Base-by-base conservation (phyloP, 148 eudicot genomes). In the Talinum fruticosum region DNA sequence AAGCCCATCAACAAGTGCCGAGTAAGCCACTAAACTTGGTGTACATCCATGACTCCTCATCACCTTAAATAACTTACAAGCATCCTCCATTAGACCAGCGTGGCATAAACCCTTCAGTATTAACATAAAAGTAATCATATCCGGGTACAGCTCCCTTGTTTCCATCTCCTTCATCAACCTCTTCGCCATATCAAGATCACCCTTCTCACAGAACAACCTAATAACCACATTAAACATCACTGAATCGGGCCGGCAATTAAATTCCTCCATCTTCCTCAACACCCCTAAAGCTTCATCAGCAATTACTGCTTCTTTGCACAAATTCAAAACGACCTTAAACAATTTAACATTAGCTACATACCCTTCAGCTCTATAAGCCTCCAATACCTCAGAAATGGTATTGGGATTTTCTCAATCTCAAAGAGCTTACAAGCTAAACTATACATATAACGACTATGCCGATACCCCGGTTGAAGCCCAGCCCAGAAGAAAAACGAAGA, bases 401-500 rank as follows among this genome's bases (percentile, higher is more conserved):
- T 18, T 21, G 0, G 90, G 90, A 51, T 88, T 86, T 71, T 29
- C 34, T 82, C 29, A 68, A 94, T 84, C 38, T 41, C 76, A 36
- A 94, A 84, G 66, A 90, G 71, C 76, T 87, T 79, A 79, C 91
- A 89, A 77, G 90, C 93, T 74, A 85, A 80, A 51, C 61, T 53
- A 37, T 94, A 94, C 88, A 88, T 86, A 54, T 82, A 87, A 5
- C 83, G 72, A 47, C 85, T 79, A 78, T 92, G 96, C 64, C 87
- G 83, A 75, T 92, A 89, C 54, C 73, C 81, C 3, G 90, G 78
- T 72, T 89, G 96, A 23, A 81, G 36, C 30, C 88, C 96, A 62
- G 97, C 90, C 98, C 97, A 94, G 13, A 94, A 82, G 71, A 94
- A 94, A 94, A 94, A 45, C 97, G 83, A 68, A 92, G 86, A 79